Evolutionary conservation across 2,329 filamentous ascomycete genomes (phyloP), one percentile per base, ranked within the genome.

Genomic region (Pseudocercospora vitis): DNA sequence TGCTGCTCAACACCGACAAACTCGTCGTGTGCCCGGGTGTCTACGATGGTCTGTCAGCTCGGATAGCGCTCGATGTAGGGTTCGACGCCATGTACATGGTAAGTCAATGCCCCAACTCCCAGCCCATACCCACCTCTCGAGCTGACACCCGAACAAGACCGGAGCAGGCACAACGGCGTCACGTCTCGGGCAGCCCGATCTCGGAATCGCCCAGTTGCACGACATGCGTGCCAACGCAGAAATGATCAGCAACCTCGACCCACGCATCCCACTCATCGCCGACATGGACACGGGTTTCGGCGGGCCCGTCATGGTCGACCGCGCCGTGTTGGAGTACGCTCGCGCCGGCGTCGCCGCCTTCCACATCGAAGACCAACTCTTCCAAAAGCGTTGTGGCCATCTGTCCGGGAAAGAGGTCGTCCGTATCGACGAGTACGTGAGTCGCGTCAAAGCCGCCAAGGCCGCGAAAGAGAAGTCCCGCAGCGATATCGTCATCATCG

Each of bases 1-100:
- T 65, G 48, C 51, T 66, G 26, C 35, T 46, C 16, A 52, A 61
- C 26, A 48, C 52, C 5, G 35, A 55, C 21, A 61, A 68, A 2
- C 68, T 79, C 75, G 21, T 85, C 33, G 75, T 84, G 2, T 82
- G 79, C 50, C 82, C 82, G 0, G 83, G 83, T 33, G 82, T 86
- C 2, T 85, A 85, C 60, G 83, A 87, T 73, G 83, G 83, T 6
- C 76, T 84, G 48, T 82, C 80, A 3, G 82, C 84, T 1, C 74
- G 83, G 1, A 72, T 78, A 12, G 78, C 78, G 21, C 70, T 79
- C 23, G 70, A 73, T 26, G 68, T 74, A 6, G 77, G 77, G 28
- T 80, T 78, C 53, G 72, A 77, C 52, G 73, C 73, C 7, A 65
- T 80, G 55, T 80, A 80, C 62, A 80, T 80, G 77, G 76, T 78